These are phyloP conservation scores for Petunia secreta DNA, from an alignment of 257 asterid genomes.

Conservation along the genomic window DNA sequence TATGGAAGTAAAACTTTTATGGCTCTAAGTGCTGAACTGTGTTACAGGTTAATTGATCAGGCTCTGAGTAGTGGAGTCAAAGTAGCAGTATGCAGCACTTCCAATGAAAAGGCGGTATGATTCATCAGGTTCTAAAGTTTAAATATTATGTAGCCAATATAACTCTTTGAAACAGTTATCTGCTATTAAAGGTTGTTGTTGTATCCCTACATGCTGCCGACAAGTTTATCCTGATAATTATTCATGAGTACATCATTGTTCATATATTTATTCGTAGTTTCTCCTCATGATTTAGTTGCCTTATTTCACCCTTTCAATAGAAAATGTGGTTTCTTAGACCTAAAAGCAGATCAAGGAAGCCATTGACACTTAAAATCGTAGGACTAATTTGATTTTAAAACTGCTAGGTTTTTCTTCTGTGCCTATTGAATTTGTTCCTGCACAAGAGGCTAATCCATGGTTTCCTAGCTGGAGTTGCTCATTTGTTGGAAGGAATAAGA, in stretches of 20 bases:
- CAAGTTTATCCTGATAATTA: background rate
- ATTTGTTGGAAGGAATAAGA: background rate
- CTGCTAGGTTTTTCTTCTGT: background rate
- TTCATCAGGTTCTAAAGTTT: constrained; percentile 54
- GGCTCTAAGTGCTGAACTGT: constrained; percentile 15
- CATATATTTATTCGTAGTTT: background rate
- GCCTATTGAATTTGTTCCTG: background rate
- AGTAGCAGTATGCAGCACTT: constrained; percentile 98
- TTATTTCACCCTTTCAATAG: background rate
- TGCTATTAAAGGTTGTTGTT: background rate
- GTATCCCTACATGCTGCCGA: background rate
- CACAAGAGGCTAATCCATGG: background rate
- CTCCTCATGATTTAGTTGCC: background rate
- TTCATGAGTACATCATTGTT: background rate
- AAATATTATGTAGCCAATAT: constrained; percentile 21
- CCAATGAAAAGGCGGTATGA: constrained; percentile 99
- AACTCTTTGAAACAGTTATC: background rate
- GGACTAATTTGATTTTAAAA: background rate
- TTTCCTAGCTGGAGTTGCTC: background rate
- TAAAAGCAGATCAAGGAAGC: background rate
- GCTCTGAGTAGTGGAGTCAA: constrained; percentile 75
- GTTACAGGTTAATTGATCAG: constrained; percentile 84
- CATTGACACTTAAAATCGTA: background rate
- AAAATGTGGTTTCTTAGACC: constrained; percentile 13
- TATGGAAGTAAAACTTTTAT: background rate